phyloP scores from a whole-genome alignment of 2,329 filamentous ascomycete species.

The Fusarium subglutinans region DNA sequence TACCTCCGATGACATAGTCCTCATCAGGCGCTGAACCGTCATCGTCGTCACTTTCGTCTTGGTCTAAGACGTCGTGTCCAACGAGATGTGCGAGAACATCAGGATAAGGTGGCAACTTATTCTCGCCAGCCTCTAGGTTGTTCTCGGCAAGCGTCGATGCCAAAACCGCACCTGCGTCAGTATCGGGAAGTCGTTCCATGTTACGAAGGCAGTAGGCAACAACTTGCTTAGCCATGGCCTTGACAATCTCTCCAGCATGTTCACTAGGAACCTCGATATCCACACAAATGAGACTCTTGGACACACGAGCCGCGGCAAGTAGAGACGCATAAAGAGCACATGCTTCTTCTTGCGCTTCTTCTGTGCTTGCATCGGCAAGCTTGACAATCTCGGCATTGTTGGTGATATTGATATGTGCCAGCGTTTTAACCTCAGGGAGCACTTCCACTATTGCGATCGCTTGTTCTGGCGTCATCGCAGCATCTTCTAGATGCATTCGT shows the following conservation, averaged over 20 bases:
- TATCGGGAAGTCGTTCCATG: conserved; percentile 80
- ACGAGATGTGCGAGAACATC: conserved; percentile 89
- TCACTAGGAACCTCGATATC: conserved; percentile 88
- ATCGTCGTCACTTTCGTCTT: conserved; percentile 65
- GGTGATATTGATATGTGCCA: conserved; percentile 88
- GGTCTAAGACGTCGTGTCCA: conserved; percentile 67
- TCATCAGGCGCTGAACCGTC: conserved; percentile 81
- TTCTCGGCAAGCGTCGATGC: conserved; percentile 54
- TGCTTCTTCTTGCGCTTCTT: conserved; percentile 88
- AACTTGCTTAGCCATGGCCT: conserved; percentile 92
- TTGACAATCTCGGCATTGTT: conserved; percentile 79
- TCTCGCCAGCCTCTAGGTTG: conserved; percentile 42
- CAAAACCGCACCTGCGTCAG: conserved; percentile 63
- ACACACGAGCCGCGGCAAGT: conserved; percentile 86
- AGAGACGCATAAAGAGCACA: conserved; percentile 93
- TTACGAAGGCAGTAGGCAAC: conserved; percentile 94
- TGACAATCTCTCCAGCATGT: conserved; percentile 88
- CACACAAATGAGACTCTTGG: conserved; percentile 83
- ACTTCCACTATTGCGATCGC: conserved; percentile 92
- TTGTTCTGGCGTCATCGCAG: conserved; percentile 85
- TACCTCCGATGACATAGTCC: conserved; percentile 95
- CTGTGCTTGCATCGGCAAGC: conserved; percentile 79
- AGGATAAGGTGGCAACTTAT: conserved; percentile 62
- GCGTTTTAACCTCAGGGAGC: conserved; percentile 79
- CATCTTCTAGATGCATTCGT: conserved; percentile 86